These are phyloP conservation scores for Epichloe sp. DNA, from an alignment of 2,329 filamentous ascomycete species.

Conservation along the genomic window DNA sequence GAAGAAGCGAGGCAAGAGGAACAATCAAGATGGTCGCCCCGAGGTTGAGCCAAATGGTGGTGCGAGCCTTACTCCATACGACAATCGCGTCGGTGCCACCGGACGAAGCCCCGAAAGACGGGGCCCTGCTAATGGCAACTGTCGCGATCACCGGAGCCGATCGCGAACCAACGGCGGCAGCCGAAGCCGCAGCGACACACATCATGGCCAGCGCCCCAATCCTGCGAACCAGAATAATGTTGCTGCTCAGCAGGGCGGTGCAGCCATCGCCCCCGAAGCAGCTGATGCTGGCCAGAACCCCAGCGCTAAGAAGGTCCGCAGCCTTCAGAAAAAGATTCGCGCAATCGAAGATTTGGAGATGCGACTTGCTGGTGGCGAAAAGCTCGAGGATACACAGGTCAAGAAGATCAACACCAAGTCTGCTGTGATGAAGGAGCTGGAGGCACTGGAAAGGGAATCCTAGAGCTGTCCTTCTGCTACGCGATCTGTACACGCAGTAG, in stretches of 20 bases:
- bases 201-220: slow-evolving; percentile 23
- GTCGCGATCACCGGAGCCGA: slow-evolving; percentile 40
- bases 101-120: slow-evolving; percentile 56
- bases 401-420: slow-evolving; percentile 94
- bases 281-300: slow-evolving; percentile 42
- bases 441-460: slow-evolving; percentile 32
- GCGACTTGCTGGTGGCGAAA: slow-evolving; percentile 86
- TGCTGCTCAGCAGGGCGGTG: slow-evolving; percentile 20
- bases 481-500: not conserved
- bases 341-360: slow-evolving; percentile 98
- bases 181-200: slow-evolving; percentile 41
- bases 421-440: slow-evolving; percentile 71
- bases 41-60: slow-evolving; percentile 31
- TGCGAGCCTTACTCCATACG: slow-evolving; percentile 31
- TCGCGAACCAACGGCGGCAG: slow-evolving; percentile 38
- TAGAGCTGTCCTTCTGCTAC: not conserved
- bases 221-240: slow-evolving; percentile 13
- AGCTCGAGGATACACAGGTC: slow-evolving; percentile 94
- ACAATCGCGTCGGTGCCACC: slow-evolving; percentile 23
- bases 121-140: slow-evolving; percentile 22
- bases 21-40: slow-evolving; percentile 59
- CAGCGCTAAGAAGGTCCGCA: slow-evolving; percentile 89
- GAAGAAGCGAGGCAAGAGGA: slow-evolving; percentile 93
- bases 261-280: slow-evolving; percentile 27
- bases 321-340: slow-evolving; percentile 90